A percentile compares a stretch with the other conserved stretches of the same genome.
Conservation (phyloP, 495 filamentous ascomycete species). For the Penicillium cosmopolitanum region DNA sequence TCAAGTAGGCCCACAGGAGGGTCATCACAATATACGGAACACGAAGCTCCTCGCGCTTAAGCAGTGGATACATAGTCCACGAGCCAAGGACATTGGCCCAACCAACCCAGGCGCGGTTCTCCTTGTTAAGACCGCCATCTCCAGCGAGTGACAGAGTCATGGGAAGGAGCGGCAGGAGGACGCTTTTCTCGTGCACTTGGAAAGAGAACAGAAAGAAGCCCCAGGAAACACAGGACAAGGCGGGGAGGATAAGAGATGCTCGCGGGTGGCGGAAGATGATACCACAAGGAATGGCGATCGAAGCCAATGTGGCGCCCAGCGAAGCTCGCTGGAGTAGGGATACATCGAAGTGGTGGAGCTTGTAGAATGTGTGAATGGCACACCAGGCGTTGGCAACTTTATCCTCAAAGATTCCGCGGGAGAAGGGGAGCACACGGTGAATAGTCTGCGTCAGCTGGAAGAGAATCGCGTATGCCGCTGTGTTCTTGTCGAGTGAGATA, state of each 20-base stretch:
- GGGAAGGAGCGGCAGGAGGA: slow-evolving; percentile 85
- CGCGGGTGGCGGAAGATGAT: slow-evolving; percentile 79
- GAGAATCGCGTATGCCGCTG: slow-evolving; percentile 69
- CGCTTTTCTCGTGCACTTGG: slow-evolving; percentile 97
- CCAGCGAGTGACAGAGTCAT: slow-evolving; percentile 86
- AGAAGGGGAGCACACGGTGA: slow-evolving; percentile 92
- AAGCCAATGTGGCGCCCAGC: slow-evolving; percentile 70
- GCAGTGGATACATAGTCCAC: slow-evolving; percentile 93
- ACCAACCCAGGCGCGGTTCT: slow-evolving; percentile 83
- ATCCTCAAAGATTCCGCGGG: slow-evolving; percentile 93
- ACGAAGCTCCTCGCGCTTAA: slow-evolving; percentile 79
- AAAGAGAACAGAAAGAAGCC: slow-evolving; percentile 97
- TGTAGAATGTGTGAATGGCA: slow-evolving; percentile 83
- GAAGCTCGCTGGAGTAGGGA: slow-evolving; percentile 75
- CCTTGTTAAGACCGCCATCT: slow-evolving; percentile 72
- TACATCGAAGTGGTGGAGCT: slow-evolving; percentile 71
- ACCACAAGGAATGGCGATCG: slow-evolving; percentile 77
- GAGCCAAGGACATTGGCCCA: slow-evolving; percentile 89
- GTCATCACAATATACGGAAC: slow-evolving; percentile 85
- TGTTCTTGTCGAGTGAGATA: slow-evolving; percentile 60
- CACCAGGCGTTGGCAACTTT: slow-evolving; percentile 99
- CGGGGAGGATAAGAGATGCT: slow-evolving; percentile 75
- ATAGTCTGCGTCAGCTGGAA: slow-evolving; percentile 80
- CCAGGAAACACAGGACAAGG: slow-evolving; percentile 83
- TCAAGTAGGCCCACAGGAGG: slow-evolving; percentile 84